A percentile compares a stretch with the other conserved stretches of the same genome.
These are phyloP conservation scores for Arxiozyma heterogenica DNA, from an alignment of 1,139 yeast species.

Conservation along the genomic window DNA sequence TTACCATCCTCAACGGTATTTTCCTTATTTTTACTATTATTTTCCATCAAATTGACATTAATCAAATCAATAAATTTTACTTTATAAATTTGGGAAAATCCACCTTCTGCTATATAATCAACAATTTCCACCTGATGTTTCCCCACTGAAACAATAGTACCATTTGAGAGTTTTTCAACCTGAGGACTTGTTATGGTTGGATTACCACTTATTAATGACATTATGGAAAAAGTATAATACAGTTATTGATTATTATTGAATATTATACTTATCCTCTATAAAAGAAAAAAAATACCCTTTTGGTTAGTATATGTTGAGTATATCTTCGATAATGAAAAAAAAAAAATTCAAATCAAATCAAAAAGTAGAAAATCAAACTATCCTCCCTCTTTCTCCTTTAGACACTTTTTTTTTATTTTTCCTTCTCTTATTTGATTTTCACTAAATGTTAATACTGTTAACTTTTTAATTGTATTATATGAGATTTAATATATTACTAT, in stretches of 20 bases:
- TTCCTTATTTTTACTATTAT: conserved; percentile 6
- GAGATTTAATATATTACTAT: no score
- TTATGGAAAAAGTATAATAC: background rate
- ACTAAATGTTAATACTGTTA: no score
- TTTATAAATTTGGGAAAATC: conserved; percentile 71
- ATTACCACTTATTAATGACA: conserved; percentile 1
- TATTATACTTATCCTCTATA: no score
- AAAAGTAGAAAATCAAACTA: background rate
- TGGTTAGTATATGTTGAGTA: no score
- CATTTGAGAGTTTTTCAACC: conserved; percentile 29
- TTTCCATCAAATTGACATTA: conserved; percentile 15
- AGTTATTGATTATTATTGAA: background rate
- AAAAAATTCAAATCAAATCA: background rate
- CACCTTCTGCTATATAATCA: conserved; percentile 60
- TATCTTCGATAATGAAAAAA: background rate
- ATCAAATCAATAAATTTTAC: conserved; percentile 34
- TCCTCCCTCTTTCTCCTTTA: background rate
- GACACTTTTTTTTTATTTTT: no score
- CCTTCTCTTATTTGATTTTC: background rate
- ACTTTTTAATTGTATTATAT: background rate
- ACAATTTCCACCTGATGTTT: conserved; percentile 48
- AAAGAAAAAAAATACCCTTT: background rate
- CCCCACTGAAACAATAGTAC: conserved; percentile 56
- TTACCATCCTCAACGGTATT: conserved; percentile 1
- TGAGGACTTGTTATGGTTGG: conserved; percentile 2